Evolutionary conservation across 805 yeast species (phyloP).

Genomic region (Candida broadrunensis): DNA sequence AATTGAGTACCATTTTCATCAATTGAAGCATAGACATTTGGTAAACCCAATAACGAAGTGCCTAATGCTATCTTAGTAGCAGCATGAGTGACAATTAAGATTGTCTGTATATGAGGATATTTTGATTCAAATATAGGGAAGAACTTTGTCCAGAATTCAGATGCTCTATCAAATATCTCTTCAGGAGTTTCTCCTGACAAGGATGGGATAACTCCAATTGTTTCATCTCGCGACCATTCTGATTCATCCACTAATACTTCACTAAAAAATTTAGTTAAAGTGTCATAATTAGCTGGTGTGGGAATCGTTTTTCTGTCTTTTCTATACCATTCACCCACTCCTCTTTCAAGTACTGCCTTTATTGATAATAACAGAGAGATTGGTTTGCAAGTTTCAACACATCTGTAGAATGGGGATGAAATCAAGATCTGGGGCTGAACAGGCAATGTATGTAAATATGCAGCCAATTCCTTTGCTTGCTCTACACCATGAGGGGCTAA

Average conservation of each 20-base stretch:
- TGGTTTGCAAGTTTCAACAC: slow-evolving; percentile 79
- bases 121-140: slow-evolving; percentile 53
- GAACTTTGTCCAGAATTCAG: slow-evolving; percentile 51
- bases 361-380: slow-evolving; percentile 57
- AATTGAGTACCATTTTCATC: slow-evolving; percentile 38
- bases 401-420: slow-evolving; percentile 85
- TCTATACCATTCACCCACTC: slow-evolving; percentile 90
- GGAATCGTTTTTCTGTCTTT: slow-evolving; percentile 70
- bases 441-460: slow-evolving; percentile 43
- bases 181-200: slow-evolving; percentile 69
- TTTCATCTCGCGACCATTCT: slow-evolving; percentile 46
- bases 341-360: slow-evolving; percentile 68
- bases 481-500: slow-evolving; percentile 84
- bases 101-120: slow-evolving; percentile 57
- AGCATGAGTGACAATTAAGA: slow-evolving; percentile 87
- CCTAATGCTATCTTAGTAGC: slow-evolving; percentile 90
- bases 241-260: slow-evolving; percentile 26
- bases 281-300: slow-evolving; percentile 53
- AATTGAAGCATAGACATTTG: slow-evolving; percentile 49
- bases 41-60: slow-evolving; percentile 60
- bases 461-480: slow-evolving; percentile 80
- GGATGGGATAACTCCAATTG: slow-evolving; percentile 59
- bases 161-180: slow-evolving; percentile 65
- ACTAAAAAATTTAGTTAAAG: slow-evolving; percentile 54
- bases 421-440: slow-evolving; percentile 66